These are phyloP conservation scores for Nakazawaea molendinolei DNA, from an alignment of 805 yeast species.

Conservation along the genomic window DNA sequence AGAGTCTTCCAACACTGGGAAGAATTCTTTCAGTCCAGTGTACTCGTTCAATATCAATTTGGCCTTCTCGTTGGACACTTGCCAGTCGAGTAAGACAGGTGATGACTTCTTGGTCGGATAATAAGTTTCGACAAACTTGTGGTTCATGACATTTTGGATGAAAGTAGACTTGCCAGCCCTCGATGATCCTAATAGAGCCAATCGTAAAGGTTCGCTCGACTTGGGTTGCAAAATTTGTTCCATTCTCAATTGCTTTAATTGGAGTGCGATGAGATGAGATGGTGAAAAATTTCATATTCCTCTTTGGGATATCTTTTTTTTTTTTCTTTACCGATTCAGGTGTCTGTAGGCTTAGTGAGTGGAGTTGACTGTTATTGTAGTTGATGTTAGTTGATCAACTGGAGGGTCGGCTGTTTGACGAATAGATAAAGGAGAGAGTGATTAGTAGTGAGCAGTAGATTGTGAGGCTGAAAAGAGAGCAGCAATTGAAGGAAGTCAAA, in stretches of 20 bases:
- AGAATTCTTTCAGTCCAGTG: constrained; percentile 32
- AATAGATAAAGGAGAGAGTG: no score
- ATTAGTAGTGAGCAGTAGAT: no score
- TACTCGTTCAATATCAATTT: constrained; percentile 41
- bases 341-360: no score
- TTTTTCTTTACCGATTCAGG: not conserved
- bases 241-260: no score
- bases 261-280: no score
- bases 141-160: constrained; percentile 40
- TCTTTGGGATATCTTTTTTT: not conserved
- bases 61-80: constrained; percentile 32
- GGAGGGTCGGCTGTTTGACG: no score
- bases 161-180: constrained; percentile 56
- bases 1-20: constrained; percentile 25
- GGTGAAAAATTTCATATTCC: no score
- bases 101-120: constrained; percentile 66
- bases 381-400: no score
- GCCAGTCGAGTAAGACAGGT: constrained; percentile 50
- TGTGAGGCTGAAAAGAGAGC: no score
- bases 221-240: constrained; percentile 7
- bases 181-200: constrained; percentile 57
- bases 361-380: no score
- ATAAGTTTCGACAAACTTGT: constrained; percentile 56
- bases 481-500: no score
- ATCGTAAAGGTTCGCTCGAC: constrained; percentile 36